Base-by-base conservation (phyloP, 228 moss, liverwort and hornwort species). In the Sphagnum magellanicum region DNA sequence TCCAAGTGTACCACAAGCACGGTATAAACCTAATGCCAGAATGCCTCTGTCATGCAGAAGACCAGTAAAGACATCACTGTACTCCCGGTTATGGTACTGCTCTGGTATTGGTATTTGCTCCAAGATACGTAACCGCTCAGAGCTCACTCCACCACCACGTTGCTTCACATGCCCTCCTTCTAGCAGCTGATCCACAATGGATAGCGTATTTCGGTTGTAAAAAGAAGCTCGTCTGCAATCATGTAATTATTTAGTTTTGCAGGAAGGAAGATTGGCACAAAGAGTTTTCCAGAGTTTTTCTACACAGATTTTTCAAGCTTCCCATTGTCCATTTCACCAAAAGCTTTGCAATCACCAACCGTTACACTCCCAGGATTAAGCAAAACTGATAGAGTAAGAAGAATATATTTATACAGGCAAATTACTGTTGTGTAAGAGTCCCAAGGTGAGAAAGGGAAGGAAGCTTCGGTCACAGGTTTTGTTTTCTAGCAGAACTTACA, bases 191-290 rank as follows among this genome's bases (percentile, higher is more conserved):
- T 88, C 85, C 70, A 91, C 91, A 12, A 97, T 84, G 12, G 89
- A 78, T 4, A 81, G 59, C 8, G 96, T 93, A 72, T 97, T 91
- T 63, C 79, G 79, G 76, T 93, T 93, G 70, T 97, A 91, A 61
- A 97, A 93, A 48, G 91, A 80, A 4, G 96, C 80, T 64, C 96
- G 84, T 62, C 96, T 97, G 88, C 14, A 50, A 10, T 32, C 8
- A 48, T 16, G 4, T 16, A 72, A 63, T 32, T 32, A 32, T 32
- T 32, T 32, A 32, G 32, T 32, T 32, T 32, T 32, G 3, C 32
- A 32, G 32, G 32, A 32, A 32, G 32, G 32, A 32, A 32, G 32
- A 32, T 32, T 32, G 32, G 32, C 32, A 32, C 32, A 32, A 32
- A 32, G 32, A 32, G 32, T 32, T 32, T 32, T 32, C 32, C 32